phyloP scores from a whole-genome alignment of 768 basidiomycete genomes.

The Favolaschia claudopus region DNA sequence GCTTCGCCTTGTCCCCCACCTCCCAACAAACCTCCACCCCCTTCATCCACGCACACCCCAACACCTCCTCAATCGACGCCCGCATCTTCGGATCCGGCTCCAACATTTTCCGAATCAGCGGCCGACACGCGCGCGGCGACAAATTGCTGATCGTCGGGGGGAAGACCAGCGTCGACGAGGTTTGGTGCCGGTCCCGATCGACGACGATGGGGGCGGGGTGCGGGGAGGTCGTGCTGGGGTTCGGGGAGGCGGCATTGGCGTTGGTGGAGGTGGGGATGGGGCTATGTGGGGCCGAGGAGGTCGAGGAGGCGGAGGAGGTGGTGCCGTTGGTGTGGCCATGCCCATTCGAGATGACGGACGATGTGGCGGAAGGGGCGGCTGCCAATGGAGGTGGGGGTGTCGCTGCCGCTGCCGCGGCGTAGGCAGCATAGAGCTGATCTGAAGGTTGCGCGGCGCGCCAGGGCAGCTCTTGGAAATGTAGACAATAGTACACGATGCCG shows the following conservation, averaged over 20 bases:
- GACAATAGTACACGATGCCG: slow-evolving; percentile 97
- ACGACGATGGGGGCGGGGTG: neutral
- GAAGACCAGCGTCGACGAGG: slow-evolving; percentile 35
- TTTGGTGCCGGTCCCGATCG: slow-evolving; percentile 19
- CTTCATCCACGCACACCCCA: slow-evolving; percentile 81
- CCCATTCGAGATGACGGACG: too few species aligned
- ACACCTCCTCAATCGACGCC: slow-evolving; percentile 79
- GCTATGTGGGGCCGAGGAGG: slow-evolving; percentile 42
- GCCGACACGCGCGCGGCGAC: slow-evolving; percentile 83
- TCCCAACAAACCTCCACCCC: slow-evolving; percentile 84
- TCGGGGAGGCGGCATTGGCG: too few species aligned
- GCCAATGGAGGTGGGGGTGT: slow-evolving; percentile 53
- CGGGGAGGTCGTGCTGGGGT: too few species aligned
- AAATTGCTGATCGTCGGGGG: slow-evolving; percentile 85
- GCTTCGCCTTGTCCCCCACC: slow-evolving; percentile 61
- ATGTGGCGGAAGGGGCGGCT: slow-evolving; percentile 8
- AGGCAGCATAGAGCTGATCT: slow-evolving; percentile 84
- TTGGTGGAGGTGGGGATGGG: slow-evolving; percentile 51
- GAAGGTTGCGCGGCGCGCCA: slow-evolving; percentile 93
- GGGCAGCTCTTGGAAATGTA: slow-evolving; percentile 96
- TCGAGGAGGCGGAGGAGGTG: slow-evolving; percentile 53
- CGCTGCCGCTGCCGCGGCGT: slow-evolving; percentile 56
- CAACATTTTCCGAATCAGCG: slow-evolving; percentile 90
- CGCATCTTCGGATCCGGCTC: slow-evolving; percentile 90
- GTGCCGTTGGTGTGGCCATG: neutral